Conservation (phyloP, 805 yeast genomes). For the Candida koratica region DNA sequence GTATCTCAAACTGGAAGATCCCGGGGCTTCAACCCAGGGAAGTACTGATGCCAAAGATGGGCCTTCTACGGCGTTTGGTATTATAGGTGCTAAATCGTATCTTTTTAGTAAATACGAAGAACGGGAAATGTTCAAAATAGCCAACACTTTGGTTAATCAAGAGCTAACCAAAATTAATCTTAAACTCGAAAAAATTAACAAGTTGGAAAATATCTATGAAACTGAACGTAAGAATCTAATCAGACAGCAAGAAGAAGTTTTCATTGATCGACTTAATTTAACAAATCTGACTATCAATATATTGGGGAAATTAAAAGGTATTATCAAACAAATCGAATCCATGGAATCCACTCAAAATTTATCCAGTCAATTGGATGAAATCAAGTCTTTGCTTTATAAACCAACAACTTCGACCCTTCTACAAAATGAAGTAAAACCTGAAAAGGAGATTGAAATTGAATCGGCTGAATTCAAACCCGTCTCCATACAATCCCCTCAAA, state of each 20-base stretch:
- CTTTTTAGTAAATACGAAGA: slow-evolving; percentile 79
- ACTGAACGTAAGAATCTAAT: slow-evolving; percentile 57
- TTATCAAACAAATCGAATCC: slow-evolving; percentile 15
- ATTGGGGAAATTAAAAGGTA: slow-evolving; percentile 43
- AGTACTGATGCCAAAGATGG: slow-evolving; percentile 39
- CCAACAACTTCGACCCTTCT: slow-evolving; percentile 22
- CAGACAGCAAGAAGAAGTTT: slow-evolving; percentile 62
- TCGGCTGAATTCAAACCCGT: slow-evolving; percentile 26
- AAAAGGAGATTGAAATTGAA: slow-evolving; percentile 12
- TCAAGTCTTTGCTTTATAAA: slow-evolving; percentile 30
- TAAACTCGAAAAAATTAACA: slow-evolving; percentile 55
- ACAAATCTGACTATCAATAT: slow-evolving; percentile 54
- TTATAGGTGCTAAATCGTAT: slow-evolving; percentile 74
- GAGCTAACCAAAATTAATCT: slow-evolving; percentile 62
- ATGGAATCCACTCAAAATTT: not conserved
- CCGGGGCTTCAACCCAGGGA: not conserved
- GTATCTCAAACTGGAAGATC: slow-evolving; percentile 17
- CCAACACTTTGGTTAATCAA: slow-evolving; percentile 55
- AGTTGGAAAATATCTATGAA: slow-evolving; percentile 63
- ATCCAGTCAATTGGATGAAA: slow-evolving; percentile 22
- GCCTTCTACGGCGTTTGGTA: slow-evolving; percentile 65
- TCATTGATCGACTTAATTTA: slow-evolving; percentile 63
- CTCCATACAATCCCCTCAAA: slow-evolving; percentile 39
- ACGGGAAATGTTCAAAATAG: slow-evolving; percentile 61
- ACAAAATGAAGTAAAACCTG: slow-evolving; percentile 10